These are phyloP conservation scores for Leucocoprinus sp. DNA, from an alignment of 768 basidiomycete genomes.

Conservation along the genomic window DNA sequence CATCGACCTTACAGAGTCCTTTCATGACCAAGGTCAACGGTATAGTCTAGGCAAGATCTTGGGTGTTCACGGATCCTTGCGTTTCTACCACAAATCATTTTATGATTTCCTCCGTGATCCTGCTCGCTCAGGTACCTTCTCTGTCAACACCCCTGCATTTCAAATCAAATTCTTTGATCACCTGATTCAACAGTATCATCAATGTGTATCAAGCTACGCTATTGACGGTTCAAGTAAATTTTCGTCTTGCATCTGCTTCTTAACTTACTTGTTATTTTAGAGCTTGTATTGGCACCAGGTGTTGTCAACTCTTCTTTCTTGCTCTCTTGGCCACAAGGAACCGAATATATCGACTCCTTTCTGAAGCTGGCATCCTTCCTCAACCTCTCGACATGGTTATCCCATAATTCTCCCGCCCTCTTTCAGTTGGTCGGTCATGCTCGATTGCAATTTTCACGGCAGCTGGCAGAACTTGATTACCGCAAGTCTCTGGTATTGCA, in stretches of 20 bases:
- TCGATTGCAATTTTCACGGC: background rate
- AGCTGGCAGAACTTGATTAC: background rate
- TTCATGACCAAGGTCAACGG: no score
- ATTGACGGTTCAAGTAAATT: background rate
- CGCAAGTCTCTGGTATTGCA: background rate
- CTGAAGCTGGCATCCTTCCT: background rate
- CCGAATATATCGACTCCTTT: background rate
- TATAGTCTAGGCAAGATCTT: background rate
- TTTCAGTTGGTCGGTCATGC: background rate
- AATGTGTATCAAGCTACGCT: background rate
- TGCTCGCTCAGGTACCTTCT: background rate
- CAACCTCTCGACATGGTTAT: no score
- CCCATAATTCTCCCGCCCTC: no score
- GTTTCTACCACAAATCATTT: constrained; percentile 5
- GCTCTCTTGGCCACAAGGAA: background rate
- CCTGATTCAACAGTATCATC: background rate
- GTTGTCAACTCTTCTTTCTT: background rate
- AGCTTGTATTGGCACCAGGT: background rate
- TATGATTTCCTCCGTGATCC: constrained; percentile 5
- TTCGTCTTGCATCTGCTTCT: background rate
- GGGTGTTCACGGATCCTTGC: background rate
- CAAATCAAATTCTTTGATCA: background rate
- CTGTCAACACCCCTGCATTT: background rate
- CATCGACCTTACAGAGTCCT: background rate
- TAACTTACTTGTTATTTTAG: background rate